Evolutionary conservation across 805 yeast genomes (phyloP), one percentile per base, ranked within the genome.

Genomic region (Schwanniomyces sp.): DNA sequence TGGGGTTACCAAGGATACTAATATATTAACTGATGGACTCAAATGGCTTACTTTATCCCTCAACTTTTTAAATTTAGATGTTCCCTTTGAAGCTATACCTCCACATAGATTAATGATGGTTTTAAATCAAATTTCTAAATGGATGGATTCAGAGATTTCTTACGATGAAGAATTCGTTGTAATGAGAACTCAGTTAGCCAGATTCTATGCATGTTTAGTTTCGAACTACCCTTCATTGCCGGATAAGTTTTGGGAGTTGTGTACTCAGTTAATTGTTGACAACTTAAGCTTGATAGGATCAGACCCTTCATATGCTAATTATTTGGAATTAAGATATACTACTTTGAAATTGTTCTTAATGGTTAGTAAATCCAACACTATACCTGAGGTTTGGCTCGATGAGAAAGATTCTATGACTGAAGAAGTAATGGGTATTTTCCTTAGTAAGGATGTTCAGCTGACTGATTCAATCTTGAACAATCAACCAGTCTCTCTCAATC

Each of bases 51-150:
- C 81, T 1, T 53, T 84, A 3, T 64, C 85, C 34, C 74, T 70
- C 41, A 69, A 74, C 48, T 69, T 81, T 48, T 56, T 66, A 16
- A 58, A 63, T 43, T 49, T 64, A 2, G 52, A 53, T 7, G 72
- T 64, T 14, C 52, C 51, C 18, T 67, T 64, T 40, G 64, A 61
- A n/a, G 72, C 82, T 2, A 66, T 87, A 24, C 85, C 88, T 6
- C 72, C 78, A 2, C 91, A 84, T 57, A 76, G 94, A 54, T 67
- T 85, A 34, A 77, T 74, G 38, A 80, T 86, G 88, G 64, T 85
- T 7, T 51, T 88, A 16, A 76, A 72, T 37, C 75, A 79, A 5
- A 52, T 90, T 1, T 58, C 63, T 4, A 66, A 65, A 16, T 85
- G 91, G 88, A 54, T 85, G 18, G 86, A 82, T 21, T 74, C 84